phyloP scores from a whole-genome alignment of 2,329 filamentous ascomycete genomes.

The Aspergillus sp. region DNA sequence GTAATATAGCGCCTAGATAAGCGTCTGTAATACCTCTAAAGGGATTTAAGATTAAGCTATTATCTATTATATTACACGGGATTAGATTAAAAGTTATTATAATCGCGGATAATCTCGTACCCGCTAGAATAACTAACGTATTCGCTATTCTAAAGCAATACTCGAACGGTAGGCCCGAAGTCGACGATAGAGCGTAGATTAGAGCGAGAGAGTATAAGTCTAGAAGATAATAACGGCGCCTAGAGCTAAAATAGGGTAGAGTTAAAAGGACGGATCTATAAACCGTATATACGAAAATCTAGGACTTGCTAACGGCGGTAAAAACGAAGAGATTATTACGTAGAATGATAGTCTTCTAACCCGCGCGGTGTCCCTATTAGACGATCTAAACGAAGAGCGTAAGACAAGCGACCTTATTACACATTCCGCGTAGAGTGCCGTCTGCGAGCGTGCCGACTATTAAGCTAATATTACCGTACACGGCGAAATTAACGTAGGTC shows the following conservation, averaged over 20 bases:
- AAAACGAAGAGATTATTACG: slow-evolving; percentile 14
- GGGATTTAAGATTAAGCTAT: neutral
- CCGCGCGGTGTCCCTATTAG: slow-evolving; percentile 1
- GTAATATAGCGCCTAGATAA: neutral
- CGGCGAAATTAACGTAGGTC: slow-evolving; percentile 14
- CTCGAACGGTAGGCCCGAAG: slow-evolving; percentile 3
- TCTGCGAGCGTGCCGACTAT: slow-evolving; percentile 11
- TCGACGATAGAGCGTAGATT: slow-evolving; percentile 3
- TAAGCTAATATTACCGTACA: slow-evolving; percentile 15
- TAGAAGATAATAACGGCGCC: slow-evolving; percentile 15
- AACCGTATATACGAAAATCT: slow-evolving; percentile 16
- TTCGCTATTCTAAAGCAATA: neutral
- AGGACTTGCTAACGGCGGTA: slow-evolving; percentile 16
- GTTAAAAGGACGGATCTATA: slow-evolving; percentile 17
- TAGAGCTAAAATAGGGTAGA: slow-evolving; percentile 15
- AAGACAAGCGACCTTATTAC: slow-evolving; percentile 4
- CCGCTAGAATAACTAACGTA: neutral
- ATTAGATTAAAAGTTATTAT: neutral
- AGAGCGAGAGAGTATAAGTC: slow-evolving; percentile 10
- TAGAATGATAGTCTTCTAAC: slow-evolving; percentile 14
- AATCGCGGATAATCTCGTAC: neutral
- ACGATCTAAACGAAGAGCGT: neutral
- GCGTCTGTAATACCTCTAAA: neutral
- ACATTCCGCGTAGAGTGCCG: slow-evolving; percentile 14
- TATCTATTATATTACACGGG: neutral